Base-by-base conservation (phyloP, 1,284 basidiomycete genomes). In the Phylloboletellus chloephorus region DNA sequence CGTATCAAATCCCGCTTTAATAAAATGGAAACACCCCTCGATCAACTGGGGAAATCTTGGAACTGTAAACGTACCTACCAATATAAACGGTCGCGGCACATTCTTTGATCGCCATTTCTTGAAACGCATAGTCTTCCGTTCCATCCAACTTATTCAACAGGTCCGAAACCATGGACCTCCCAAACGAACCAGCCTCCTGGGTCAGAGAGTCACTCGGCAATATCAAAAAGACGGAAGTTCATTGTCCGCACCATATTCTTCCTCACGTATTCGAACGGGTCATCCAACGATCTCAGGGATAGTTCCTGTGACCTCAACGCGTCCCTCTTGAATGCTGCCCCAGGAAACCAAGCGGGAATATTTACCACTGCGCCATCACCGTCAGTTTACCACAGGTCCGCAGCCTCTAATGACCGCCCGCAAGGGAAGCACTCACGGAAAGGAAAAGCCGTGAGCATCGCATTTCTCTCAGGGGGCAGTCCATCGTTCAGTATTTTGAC, bases 81-180 rank as follows among this genome's bases (percentile, higher is more conserved):
- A 63, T 46, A 25, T 61, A 59, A 25, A 52, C 61, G 2, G 55
- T 62, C 8, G 62, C 57, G 0, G 61, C 60, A 38, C 55, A 61
- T 36, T 49, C 57, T 28, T 50, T 63, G 36, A 60, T 49, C 26
- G 35, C 41, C 24, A 43, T 48, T 34, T 64, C 58, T 15, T 58
- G 44, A n/a, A 33, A 24, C 25, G 33, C 31, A 24, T 35, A 37
- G 22, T 43, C 51, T 35, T 53, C 31, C 21, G 24, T 22, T 11
- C 33, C 52, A 17, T 60, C 43, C 35, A 44, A 16, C 34, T 40
- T 40, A 23, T 41, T 34, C 31, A 59, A 22, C 35, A 64, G 35
- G 31, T 63, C 60, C 3, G 57, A 58, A 17, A 60, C 58, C 57
- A 64, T 56, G 19, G 57, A 60, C 35, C 36, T 58, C 6, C 36